Percentiles rank a stretch among this genome's conserved stretches.
Evolutionary conservation across 2,329 filamentous ascomycete species (phyloP).

Genomic region (Blumeria hordei): DNA sequence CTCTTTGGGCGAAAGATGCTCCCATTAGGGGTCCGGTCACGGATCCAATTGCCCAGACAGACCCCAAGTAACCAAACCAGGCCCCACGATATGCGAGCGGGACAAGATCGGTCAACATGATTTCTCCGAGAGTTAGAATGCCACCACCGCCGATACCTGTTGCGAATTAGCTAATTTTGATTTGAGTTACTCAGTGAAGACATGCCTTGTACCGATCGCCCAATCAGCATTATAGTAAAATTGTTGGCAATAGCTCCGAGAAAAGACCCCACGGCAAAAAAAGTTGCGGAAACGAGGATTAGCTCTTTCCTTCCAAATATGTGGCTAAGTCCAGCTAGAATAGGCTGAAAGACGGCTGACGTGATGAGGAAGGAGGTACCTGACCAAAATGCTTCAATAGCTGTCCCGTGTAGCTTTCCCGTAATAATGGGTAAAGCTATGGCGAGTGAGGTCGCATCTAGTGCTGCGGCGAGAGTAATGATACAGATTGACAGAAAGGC

Average conservation of each 20-base stretch:
- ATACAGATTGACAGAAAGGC: constrained; percentile 16
- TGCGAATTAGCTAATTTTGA: no score
- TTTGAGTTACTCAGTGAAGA: not conserved
- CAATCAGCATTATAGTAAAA: constrained; percentile 17
- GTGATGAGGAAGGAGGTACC: constrained; percentile 46
- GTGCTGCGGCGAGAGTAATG: constrained; percentile 34
- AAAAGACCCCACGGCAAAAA: constrained; percentile 19
- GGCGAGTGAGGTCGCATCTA: constrained; percentile 41
- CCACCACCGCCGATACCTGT: constrained; percentile 23
- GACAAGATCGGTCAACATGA: constrained; percentile 23
- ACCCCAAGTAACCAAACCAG: constrained; percentile 15
- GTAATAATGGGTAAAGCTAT: constrained; percentile 33
- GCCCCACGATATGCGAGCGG: constrained; percentile 18
- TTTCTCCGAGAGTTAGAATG: constrained; percentile 22
- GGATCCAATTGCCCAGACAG: constrained; percentile 29
- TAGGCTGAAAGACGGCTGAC: constrained; percentile 34
- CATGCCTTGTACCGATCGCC: constrained; percentile 21
- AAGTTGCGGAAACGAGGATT: constrained; percentile 8
- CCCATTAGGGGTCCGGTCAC: constrained; percentile 27
- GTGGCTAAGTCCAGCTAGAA: constrained; percentile 17
- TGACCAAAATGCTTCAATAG: constrained; percentile 44
- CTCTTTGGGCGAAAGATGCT: constrained; percentile 26
- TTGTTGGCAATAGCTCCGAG: constrained; percentile 16
- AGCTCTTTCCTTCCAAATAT: constrained; percentile 18
- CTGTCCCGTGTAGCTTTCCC: constrained; percentile 24